Evolutionary conservation across 192 early-diverging fungal species (phyloP), one percentile per base, ranked within the genome.

Genomic region (Phycomyces nitens): DNA sequence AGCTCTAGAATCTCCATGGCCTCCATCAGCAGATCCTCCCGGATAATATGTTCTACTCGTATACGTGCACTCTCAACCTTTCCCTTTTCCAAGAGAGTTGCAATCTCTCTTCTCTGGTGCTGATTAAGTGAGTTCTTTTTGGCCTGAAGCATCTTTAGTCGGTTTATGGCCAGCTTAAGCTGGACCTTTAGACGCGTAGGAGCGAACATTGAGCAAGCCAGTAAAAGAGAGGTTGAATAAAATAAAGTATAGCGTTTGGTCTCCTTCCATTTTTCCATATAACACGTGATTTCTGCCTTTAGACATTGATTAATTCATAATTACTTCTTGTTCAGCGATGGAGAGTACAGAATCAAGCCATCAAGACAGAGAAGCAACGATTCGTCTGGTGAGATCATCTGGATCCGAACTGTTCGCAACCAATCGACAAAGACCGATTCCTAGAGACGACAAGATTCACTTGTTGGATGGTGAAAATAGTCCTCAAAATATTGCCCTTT

Each of bases 1-100:
- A 96, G 84, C 69, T 96, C 93, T 40, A 97, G 75, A 39, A 96
- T 91, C 71, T 99, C 96, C 78, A 97, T 72, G 1, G 93, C 96
- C 71, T 99, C 96, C n/a, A 89, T 81, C 57, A 82, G 81, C 54
- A 90, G 88, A 79, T 99, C 96, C 60, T 97, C 95, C 16, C 95
- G 87, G 58, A 99, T 99, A 53, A 99, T 93, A 68, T 89, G 82
- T 60, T 99, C 95, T 5, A 92, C 92, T 57, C 92, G 77, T 27
- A 96, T 90, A 20, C 89, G 80, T 10, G 95, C 96, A 61, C 88
- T 92, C 63, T 92, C 90, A 40, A 82, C 82, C 59, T 97, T 99
- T 68, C 88, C 89, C 56, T 71, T 80, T 67, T 94, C 88, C 11
- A 99, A 69, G 8, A 97, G 77, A 7, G 64, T 56, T 0, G 92